Evolutionary conservation across 805 yeast species (phyloP), one percentile per base, ranked within the genome.

Genomic region (Sugiyamaella floridensis): DNA sequence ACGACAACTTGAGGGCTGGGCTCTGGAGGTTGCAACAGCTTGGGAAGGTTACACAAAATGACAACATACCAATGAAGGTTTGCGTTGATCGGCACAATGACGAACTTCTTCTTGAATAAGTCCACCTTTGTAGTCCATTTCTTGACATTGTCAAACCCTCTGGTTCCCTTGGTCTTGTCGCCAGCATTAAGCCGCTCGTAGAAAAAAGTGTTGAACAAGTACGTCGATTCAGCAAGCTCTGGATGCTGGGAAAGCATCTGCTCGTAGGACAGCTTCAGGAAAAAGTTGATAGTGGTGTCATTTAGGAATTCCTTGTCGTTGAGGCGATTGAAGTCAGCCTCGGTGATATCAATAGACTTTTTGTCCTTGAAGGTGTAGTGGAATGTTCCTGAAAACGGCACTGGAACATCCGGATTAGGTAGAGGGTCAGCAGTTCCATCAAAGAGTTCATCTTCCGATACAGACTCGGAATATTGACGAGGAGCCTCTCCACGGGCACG

Each of bases 31-130:
- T n/a, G 43, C 55, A 55, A 53, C 37, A 50, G 37, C 3, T 51
- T 55, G 45, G 53, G 58, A 6, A 80, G 70, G 55, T 84, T 77
- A 53, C 80, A 74, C 3, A 92, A 78, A 3, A 92, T 77, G 26
- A 87, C 83, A 45, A 90, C 82, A 63, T 82, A 87, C 99, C 99
- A 93, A 69, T 93, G 99, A 41, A 79, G 72, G 42, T 76, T 77
- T 56, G 83, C 86, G 66, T 88, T 87, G 8, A 93, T 82, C 0
- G 99, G 99, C 10, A 92, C 74, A 1, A 90, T 76, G 1, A 89
- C 71, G 60, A 76, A 80, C 45, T 79, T 76, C 61, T 76, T 83
- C 16, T 71, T 72, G 67, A 81, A 76, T 1, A 83, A 66, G 56
- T 88, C 85, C 8, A 85, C 68, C 58, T 84, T 84, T 44, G 77